Evolutionary conservation across 1,284 basidiomycete genomes (phyloP), one percentile per base, ranked within the genome.

Genomic region (Cystobasidium slooffiae): DNA sequence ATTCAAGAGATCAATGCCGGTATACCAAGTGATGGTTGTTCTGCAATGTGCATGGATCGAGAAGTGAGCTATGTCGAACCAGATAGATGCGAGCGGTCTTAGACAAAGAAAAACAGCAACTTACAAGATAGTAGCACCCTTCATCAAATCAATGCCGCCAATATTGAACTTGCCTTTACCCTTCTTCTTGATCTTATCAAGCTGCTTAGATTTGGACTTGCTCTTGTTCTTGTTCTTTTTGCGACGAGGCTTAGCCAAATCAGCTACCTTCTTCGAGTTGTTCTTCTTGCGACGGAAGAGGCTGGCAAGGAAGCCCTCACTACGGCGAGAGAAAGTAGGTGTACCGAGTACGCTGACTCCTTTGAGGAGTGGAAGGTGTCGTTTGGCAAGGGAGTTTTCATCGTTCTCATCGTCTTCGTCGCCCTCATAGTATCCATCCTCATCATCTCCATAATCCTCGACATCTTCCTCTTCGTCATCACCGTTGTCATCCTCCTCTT

Each of bases 21-120:
- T 78, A 59, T 79, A 79, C 78, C 78, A 79, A 24, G 78, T 78
- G 56, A 78, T 79, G 44, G 67, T 68, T 7, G 76, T 76, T 44
- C 53, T 49, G 41, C 47, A 22, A 49, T 44, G 6, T 6, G 46
- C 52, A 22, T 20, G 14, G 12, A 20, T 53, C 4, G 3, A 22
- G 18, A 53, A 18, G 5, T 20, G n/a, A 31, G 8, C 20, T 1
- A 5, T 5, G 31, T 31, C 31, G 5, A 5, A 31, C 31, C 31
- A 31, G 1, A 5, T 31, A 31, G 31, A 31, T 31, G 31, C 31
- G 31, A 5, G 31, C 31, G 2, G 5, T 2, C 31, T 31, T 31
- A 31, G 31, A 31, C 31, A 31, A n/a, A n/a, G 31, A 31, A 31
- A 31, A 2, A 31, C 5, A 24, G 64, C 22, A 2, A 63, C 72